Base-by-base conservation (phyloP, 371 early-diverging fungal species). In the Mortierella sp. region DNA sequence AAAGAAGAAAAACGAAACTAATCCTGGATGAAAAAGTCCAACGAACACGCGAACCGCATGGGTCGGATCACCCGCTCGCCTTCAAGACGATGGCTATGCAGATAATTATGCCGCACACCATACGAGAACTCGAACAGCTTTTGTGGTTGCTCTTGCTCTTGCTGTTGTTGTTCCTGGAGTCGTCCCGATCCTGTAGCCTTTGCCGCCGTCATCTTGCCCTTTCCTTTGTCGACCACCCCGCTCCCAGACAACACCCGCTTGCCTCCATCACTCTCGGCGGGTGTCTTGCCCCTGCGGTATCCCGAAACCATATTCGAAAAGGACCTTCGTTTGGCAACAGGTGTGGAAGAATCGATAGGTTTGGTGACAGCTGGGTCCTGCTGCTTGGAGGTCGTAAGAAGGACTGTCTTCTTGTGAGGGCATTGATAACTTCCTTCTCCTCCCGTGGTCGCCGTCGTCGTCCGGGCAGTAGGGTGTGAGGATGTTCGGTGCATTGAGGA, bases 41-140 rank as follows among this genome's bases (percentile, higher is more conserved):
- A 39, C 16, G 72, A 68, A 31, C 80, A 80, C 37, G 76, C 53
- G 40, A 80, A 80, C 19, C 64, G 66, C 58, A 76, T 71, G 4
- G 80, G 80, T 2, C 80, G 74, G 10, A 80, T 66, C 40, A 80
- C 80, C 9, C 80, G 68, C 63, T 80, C 80, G 19, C 76, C 76
- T 26, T 76, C 80, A 6, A 80, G 47, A 11, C 72, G 72, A 31
- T 37, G 63, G 5, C 73, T 68, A 7, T 72, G 55, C 13, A 80
- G 41, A 39, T 76, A 80, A 76, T 76, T 72, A 53, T 80, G 80
- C 4, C 76, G 76, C 10, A 80, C 69, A 9, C 68, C 76, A 39
- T 80, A 80, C 29, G 65, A 58, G 66, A 80, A 66, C 63, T 80
- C 76, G 16, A 76, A 80, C 50, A 76, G 66, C 48, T 65, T 40